These are phyloP conservation scores for Paratinospora sagittata DNA, from an alignment of 164 flowering plant species.

Conservation along the genomic window DNA sequence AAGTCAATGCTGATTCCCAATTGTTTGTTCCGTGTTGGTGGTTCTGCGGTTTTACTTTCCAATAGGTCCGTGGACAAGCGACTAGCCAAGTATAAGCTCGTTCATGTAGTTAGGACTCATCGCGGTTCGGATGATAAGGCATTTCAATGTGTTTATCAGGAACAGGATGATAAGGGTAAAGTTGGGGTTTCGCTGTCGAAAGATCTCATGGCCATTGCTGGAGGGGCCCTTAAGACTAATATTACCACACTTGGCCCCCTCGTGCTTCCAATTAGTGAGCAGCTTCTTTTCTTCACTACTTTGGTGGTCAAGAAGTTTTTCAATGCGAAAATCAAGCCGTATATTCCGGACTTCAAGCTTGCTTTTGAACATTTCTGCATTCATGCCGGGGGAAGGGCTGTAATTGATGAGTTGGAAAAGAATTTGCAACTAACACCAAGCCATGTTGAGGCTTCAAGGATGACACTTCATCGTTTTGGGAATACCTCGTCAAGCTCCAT, in stretches of 20 bases:
- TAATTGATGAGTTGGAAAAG: conserved; percentile 87
- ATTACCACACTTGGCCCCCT: conserved; percentile 77
- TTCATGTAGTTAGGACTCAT: conserved; percentile 72
- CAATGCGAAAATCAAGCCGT: conserved; percentile 58
- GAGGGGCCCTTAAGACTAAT: conserved; percentile 59
- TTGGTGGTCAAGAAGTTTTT: conserved; percentile 49
- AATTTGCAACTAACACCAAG: conserved; percentile 47
- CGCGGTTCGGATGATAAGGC: conserved; percentile 71
- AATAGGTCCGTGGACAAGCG: conserved; percentile 41
- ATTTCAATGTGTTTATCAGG: conserved; percentile 65
- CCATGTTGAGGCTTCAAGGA: conserved; percentile 76
- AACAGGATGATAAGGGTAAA: conserved; percentile 60
- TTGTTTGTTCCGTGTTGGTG: conserved; percentile 76
- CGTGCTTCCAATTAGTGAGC: conserved; percentile 71
- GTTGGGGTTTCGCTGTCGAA: conserved; percentile 72
- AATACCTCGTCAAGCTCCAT: conserved; percentile 80
- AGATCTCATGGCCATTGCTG: conserved; percentile 78
- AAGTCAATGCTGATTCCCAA: conserved; percentile 76
- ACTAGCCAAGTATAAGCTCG: conserved; percentile 64
- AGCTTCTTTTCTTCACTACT: conserved; percentile 55
- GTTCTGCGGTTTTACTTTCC: conserved; percentile 64
- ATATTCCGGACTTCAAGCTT: conserved; percentile 79
- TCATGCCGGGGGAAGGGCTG: conserved; percentile 85
- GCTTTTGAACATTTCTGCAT: conserved; percentile 84
- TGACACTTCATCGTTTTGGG: conserved; percentile 75